A percentile compares a stretch with the other conserved stretches of the same genome.
Conservation (phyloP, 2,329 filamentous ascomycete species). For the Colletotrichum sp. region DNA sequence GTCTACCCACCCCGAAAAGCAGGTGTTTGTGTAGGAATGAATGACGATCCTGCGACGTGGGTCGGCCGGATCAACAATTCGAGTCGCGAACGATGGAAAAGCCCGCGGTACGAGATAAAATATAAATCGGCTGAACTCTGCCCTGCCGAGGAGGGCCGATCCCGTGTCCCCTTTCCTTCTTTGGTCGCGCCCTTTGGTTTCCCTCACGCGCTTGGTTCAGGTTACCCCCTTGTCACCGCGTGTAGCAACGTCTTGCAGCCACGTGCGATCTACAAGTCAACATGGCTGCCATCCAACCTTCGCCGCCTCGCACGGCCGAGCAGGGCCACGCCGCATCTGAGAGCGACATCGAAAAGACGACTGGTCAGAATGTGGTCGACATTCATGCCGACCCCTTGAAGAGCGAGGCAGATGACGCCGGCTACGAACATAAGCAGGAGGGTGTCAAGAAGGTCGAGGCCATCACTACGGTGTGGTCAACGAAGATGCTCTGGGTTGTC, state of each 20-base stretch:
- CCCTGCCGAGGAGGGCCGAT: neutral
- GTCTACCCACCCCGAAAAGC: neutral
- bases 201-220: neutral
- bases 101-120: neutral
- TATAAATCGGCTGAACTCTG: conserved; percentile 3
- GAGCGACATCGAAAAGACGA: conserved; percentile 24
- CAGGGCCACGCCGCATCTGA: neutral
- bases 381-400: conserved; percentile 20
- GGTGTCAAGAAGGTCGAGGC: conserved; percentile 44
- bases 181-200: neutral
- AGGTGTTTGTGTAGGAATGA: neutral
- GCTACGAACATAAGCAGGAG: conserved; percentile 35
- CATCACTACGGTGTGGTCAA: conserved; percentile 43
- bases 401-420: conserved; percentile 22
- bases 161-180: neutral
- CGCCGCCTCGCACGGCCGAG: neutral
- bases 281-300: neutral
- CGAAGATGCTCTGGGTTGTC: conserved; percentile 39
- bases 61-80: neutral
- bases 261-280: neutral
- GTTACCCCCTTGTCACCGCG: neutral
- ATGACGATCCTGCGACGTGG: conserved; percentile 3
- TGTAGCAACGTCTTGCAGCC: neutral
- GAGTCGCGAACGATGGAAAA: neutral
- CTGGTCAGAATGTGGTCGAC: conserved; percentile 22